phyloP scores from a whole-genome alignment of 208 protist genomes.

The Naegleria gruberi region DNA sequence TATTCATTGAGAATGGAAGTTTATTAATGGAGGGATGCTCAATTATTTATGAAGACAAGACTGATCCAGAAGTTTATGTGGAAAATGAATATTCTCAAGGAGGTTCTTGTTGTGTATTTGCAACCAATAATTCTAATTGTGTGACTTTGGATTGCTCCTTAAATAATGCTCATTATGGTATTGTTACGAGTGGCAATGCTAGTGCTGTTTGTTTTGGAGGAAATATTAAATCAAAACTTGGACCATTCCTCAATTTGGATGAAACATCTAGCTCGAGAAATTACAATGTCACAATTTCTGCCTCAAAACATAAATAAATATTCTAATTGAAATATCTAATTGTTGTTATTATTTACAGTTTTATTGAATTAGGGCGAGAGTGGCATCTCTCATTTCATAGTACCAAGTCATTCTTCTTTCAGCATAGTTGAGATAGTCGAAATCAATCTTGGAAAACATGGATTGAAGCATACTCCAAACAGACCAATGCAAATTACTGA shows the following conservation, averaged over 20 bases:
- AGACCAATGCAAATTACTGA: background rate
- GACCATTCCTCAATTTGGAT: background rate
- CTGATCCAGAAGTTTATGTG: background rate
- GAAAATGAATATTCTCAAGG: background rate
- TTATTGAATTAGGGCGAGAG: background rate
- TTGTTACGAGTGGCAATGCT: background rate
- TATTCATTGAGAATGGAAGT: background rate
- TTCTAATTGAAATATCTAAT: too few relatives aligned
- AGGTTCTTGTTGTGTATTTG: background rate
- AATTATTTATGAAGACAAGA: background rate
- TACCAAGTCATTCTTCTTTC: background rate
- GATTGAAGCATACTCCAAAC: background rate
- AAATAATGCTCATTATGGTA: background rate
- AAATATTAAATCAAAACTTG: background rate
- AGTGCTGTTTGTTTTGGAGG: background rate
- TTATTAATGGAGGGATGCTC: background rate
- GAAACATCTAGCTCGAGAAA: background rate
- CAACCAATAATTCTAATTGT: background rate
- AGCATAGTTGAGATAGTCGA: slow-evolving; percentile 15
- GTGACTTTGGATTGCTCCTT: background rate
- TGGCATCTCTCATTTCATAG: background rate
- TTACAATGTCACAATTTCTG: background rate
- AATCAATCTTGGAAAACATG: background rate
- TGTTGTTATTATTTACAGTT: background rate
- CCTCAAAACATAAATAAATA: background rate